A percentile compares a stretch with the other conserved stretches of the same genome.
phyloP scores from a whole-genome alignment of 2,329 filamentous ascomycete genomes.

The Ophiocordyceps camponoti-leonardi region DNA sequence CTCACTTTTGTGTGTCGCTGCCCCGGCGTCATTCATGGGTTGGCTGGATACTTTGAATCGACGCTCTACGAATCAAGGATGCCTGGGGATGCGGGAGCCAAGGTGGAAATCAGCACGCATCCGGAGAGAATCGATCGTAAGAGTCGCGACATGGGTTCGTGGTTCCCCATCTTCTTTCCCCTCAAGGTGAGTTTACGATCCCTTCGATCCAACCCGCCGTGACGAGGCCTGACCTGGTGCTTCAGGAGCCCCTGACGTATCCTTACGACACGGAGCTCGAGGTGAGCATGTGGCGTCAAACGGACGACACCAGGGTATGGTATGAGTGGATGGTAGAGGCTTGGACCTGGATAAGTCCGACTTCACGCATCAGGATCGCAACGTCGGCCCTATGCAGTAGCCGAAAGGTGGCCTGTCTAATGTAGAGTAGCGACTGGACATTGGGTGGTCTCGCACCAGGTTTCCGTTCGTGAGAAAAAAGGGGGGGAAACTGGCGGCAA shows the following conservation, averaged over 20 bases:
- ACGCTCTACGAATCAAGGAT: slow-evolving; percentile 58
- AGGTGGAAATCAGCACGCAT: slow-evolving; percentile 79
- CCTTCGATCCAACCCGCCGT: background rate
- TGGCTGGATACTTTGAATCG: slow-evolving; percentile 92
- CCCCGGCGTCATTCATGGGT: slow-evolving; percentile 72
- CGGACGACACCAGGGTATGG: slow-evolving; percentile 91
- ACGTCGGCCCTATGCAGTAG: slow-evolving; percentile 52
- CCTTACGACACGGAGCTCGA: slow-evolving; percentile 74
- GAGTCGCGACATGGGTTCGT: slow-evolving; percentile 96
- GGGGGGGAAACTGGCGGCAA: no score
- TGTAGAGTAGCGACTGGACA: slow-evolving; percentile 25
- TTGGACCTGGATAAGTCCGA: slow-evolving; percentile 47
- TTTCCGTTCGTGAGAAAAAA: background rate
- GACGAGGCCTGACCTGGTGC: background rate
- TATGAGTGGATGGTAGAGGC: slow-evolving; percentile 96
- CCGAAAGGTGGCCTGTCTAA: slow-evolving; percentile 51
- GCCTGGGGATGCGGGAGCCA: slow-evolving; percentile 19
- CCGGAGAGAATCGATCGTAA: slow-evolving; percentile 83
- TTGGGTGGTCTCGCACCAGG: background rate
- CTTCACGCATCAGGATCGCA: slow-evolving; percentile 46
- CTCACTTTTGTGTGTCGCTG: slow-evolving; percentile 63
- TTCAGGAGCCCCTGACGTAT: slow-evolving; percentile 68
- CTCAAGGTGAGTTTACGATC: slow-evolving; percentile 53
- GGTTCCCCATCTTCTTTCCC: slow-evolving; percentile 98
- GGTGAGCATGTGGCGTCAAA: slow-evolving; percentile 90